Base-by-base conservation (phyloP, 495 filamentous ascomycete genomes). In the Platismatia glauca region DNA sequence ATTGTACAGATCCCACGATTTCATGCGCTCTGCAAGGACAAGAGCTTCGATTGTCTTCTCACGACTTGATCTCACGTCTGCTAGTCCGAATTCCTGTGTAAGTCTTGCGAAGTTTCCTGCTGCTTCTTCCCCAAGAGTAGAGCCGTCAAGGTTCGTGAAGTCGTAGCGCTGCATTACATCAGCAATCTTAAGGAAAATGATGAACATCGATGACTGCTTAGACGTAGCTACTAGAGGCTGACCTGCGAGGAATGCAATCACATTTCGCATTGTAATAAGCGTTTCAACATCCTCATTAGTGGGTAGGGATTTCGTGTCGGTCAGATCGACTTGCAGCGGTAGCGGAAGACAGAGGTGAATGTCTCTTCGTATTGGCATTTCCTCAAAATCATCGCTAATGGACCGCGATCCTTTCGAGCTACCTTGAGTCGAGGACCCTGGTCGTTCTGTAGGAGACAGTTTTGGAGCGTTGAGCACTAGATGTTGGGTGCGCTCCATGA, bases 1-100 rank as follows among this genome's bases (percentile, higher is more conserved):
- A 62, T 89, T 87, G 69, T 94, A 98, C 15, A 98, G 81, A 20
- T 82, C 79, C 71, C 84, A 86, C 56, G 84, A 95, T 41, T 84
- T 84, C 83, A 97, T 88, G 16, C 82, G 79, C 75, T 98, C 94
- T 38, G 89, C 91, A 46, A 98, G 75, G 29, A 97, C 80, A 48
- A 98, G 81, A 1, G 86, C 89, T 72, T 98, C 91, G 48, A 97
- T 81, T 4, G 90, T 96, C 76, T 95, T 94, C 70, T 96, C 92
- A 13, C 89, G 81, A 71, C 89, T 95, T 58, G 80, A 75, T 48
- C 90, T 81, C 37, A 96, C 86, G 73, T 97, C 93, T 20, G 82
- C 89, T 48, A 97, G 72, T 35, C 76, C 77, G 50, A 91, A 78
- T 72, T 93, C 84, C 44, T 91, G 84, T 29, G 93, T 79, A 68